phyloP scores from a whole-genome alignment of 768 basidiomycete species.

The Chalciporus pseudorubinellus region DNA sequence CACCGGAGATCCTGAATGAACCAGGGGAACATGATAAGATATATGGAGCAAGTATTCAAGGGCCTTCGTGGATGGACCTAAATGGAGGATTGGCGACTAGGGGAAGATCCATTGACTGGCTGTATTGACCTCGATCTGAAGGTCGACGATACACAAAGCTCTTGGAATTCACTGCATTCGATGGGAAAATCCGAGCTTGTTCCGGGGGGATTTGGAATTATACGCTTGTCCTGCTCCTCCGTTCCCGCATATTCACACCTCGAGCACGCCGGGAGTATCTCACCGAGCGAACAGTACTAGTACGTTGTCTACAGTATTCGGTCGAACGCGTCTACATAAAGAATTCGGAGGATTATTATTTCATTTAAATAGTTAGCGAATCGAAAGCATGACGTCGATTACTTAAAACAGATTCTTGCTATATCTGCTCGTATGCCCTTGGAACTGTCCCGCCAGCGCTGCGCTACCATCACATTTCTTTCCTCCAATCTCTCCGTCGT shows the following conservation, averaged over 20 bases:
- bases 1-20: too few species aligned
- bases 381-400: background rate
- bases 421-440: conserved; percentile 1
- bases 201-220: background rate
- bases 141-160: background rate
- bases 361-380: background rate
- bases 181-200: background rate
- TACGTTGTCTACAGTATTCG: too few species aligned
- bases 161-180: background rate
- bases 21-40: too few species aligned
- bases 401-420: background rate
- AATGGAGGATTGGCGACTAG: too few species aligned
- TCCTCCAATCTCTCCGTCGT: background rate
- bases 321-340: too few species aligned
- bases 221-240: background rate
- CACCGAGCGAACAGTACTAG: background rate
- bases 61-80: background rate
- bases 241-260: background rate
- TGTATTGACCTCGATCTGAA: too few species aligned
- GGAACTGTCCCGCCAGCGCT: background rate
- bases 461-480: conserved; percentile 2
- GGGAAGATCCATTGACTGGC: background rate
- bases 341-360: background rate
- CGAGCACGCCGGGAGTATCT: background rate
- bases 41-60: too few species aligned